Evolutionary conservation across 2,329 filamentous ascomycete species (phyloP), one percentile per base, ranked within the genome.

Genomic region (Colletotrichum lini): DNA sequence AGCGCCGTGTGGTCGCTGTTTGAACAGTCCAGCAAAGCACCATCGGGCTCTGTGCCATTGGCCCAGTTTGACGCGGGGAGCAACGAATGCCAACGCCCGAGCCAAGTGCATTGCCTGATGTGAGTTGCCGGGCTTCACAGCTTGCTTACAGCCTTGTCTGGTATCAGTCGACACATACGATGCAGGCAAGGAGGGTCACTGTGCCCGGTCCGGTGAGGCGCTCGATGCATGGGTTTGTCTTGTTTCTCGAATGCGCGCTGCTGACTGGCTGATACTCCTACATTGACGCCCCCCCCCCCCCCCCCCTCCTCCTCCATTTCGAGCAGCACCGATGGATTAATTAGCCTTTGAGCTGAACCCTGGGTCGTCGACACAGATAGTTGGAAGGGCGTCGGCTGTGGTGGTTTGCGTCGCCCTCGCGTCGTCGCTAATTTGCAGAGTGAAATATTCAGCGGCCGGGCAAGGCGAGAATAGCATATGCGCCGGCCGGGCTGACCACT

Each of bases 391-490:
- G 4, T 40, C 52, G 50, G 65, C 50, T 54, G 65, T 47, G 50
- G 1, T 35, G 30, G 3, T 64, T 15, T 58, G 30, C 44, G 26
- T 69, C 65, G 67, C 67, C 30, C 30, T 30, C 30, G 30, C 30
- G 30, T 30, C 30, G 47, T 54, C 56, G 62, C 54, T 66, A 54
- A 70, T 60, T 68, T 57, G 45, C 45, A 63, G 7, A 52, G 16
- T 40, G 49, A 44, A 40, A 59, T 47, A 54, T 42, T 45, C 44
- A 44, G 35, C 65, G 68, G 65, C 65, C 21, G 42, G 63, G 58
- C 45, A 59, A 57, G 45, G 68, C 63, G 50, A 68, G 53, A 71
- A 63, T 54, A 71, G 65, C 26, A 71, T 47, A 38, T 63, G 40
- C 53, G 38, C 64, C 64, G 56, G 56, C 50, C 49, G 26, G 38